Evolutionary conservation across 2,329 filamentous ascomycete genomes (phyloP).

Genomic region (Neophaeococcomyces mojaviensis): DNA sequence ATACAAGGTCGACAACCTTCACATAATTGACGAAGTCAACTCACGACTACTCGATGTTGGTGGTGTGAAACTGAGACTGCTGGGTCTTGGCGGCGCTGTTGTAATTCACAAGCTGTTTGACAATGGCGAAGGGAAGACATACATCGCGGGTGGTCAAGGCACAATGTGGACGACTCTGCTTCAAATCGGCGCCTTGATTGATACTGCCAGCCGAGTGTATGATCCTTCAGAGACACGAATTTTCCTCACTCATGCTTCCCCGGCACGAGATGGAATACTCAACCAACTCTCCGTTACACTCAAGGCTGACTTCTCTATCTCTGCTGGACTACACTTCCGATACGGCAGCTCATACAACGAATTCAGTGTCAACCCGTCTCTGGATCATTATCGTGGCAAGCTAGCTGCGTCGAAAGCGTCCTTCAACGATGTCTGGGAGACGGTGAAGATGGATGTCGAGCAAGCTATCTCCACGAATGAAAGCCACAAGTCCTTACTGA

Average conservation of each 20-base stretch:
- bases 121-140: slow-evolving; percentile 94
- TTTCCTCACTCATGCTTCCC: slow-evolving; percentile 94
- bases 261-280: slow-evolving; percentile 87
- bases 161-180: slow-evolving; percentile 99
- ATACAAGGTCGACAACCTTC: slow-evolving; percentile 94
- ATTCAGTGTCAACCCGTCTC: slow-evolving; percentile 95
- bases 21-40: slow-evolving; percentile 97
- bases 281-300: slow-evolving; percentile 96
- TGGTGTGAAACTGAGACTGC: slow-evolving; percentile 87
- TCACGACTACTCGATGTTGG: slow-evolving; percentile 91
- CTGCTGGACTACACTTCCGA: slow-evolving; percentile 92
- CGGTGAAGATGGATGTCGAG: slow-evolving; percentile 91
- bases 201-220: slow-evolving; percentile 96
- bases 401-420: slow-evolving; percentile 95
- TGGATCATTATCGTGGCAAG: slow-evolving; percentile 98
- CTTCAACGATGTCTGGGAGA: slow-evolving; percentile 99
- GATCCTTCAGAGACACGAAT: slow-evolving; percentile 95
- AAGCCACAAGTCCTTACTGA: slow-evolving; percentile 82
- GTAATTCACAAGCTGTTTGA: slow-evolving; percentile 99
- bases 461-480: slow-evolving; percentile 90
- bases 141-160: slow-evolving; percentile 93
- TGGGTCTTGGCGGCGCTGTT: slow-evolving; percentile 89
- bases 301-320: slow-evolving; percentile 97
- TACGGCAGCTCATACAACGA: slow-evolving; percentile 99
- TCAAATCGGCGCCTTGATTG: slow-evolving; percentile 96